Percentiles rank a stretch among this genome's conserved stretches.
phyloP scores from a whole-genome alignment of 495 filamentous ascomycete genomes.

The Ramalina intermedia region DNA sequence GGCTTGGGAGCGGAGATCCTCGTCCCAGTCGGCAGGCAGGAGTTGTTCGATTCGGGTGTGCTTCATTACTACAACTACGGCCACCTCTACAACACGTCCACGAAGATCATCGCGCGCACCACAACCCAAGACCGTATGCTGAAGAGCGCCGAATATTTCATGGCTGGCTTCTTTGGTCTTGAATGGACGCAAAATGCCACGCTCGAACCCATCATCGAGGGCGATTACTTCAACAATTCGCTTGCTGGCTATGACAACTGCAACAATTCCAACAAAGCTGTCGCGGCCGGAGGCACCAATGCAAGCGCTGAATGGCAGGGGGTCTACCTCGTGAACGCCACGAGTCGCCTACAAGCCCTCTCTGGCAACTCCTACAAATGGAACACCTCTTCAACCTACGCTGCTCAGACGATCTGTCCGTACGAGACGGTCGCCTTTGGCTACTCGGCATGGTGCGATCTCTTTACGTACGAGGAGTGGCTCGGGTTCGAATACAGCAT shows the following conservation, averaged over 20 bases:
- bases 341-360: conserved; percentile 29
- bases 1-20: conserved; percentile 34
- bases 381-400: conserved; percentile 35
- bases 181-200: conserved; percentile 40
- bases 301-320: conserved; percentile 24
- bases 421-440: conserved; percentile 47
- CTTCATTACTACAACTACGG: conserved; percentile 48
- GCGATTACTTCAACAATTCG: conserved; percentile 25
- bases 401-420: conserved; percentile 39
- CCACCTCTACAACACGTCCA: conserved; percentile 42
- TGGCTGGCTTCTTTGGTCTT: conserved; percentile 44
- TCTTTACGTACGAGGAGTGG: conserved; percentile 45
- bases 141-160: conserved; percentile 31
- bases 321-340: conserved; percentile 34
- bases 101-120: conserved; percentile 46
- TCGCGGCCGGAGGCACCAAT: conserved; percentile 16
- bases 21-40: conserved; percentile 34
- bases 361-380: conserved; percentile 33
- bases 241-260: conserved; percentile 25
- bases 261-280: conserved; percentile 15
- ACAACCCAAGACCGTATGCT: conserved; percentile 42
- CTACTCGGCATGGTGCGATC: conserved; percentile 38
- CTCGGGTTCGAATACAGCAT: conserved; percentile 38
- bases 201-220: conserved; percentile 36
- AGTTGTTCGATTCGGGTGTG: conserved; percentile 36